phyloP scores from a whole-genome alignment of 257 asterid genomes.

The Henckelia pumila region DNA sequence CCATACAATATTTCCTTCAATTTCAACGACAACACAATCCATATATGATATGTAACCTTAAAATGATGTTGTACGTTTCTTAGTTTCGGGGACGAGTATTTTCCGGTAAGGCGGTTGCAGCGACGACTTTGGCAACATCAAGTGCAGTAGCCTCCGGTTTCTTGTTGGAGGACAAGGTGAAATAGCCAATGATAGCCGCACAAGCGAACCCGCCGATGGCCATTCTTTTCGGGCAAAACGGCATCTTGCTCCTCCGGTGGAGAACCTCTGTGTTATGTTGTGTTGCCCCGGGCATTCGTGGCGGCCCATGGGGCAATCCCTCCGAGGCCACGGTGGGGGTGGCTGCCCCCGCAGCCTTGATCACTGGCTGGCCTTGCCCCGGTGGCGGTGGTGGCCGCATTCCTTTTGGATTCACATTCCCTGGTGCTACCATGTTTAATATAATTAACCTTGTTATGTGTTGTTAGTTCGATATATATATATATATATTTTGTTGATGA shows the following conservation, averaged over 20 bases:
- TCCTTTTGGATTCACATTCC: conserved; percentile 40
- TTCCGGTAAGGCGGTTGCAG: conserved; percentile 42
- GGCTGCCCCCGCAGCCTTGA: conserved; percentile 32
- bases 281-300: conserved; percentile 42
- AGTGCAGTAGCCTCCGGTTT: conserved; percentile 75
- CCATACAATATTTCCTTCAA: no score
- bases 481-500: no score
- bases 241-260: conserved; percentile 49
- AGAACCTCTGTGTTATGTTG: conserved; percentile 63
- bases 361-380: conserved; percentile 41
- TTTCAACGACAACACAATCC: neutral
- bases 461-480: no score
- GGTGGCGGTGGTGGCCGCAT: conserved; percentile 46
- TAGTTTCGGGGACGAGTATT: conserved; percentile 51
- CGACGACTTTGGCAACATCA: conserved; percentile 72
- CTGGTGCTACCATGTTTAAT: conserved; percentile 57
- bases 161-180: conserved; percentile 60
- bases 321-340: conserved; percentile 24
- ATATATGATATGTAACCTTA: neutral
- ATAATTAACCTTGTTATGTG: no score
- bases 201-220: conserved; percentile 53
- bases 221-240: conserved; percentile 45
- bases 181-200: conserved; percentile 41
- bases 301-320: conserved; percentile 42
- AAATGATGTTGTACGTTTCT: neutral